phyloP scores from a whole-genome alignment of 2,329 filamentous ascomycete species.

The Myriosclerotinia scirpicola region DNA sequence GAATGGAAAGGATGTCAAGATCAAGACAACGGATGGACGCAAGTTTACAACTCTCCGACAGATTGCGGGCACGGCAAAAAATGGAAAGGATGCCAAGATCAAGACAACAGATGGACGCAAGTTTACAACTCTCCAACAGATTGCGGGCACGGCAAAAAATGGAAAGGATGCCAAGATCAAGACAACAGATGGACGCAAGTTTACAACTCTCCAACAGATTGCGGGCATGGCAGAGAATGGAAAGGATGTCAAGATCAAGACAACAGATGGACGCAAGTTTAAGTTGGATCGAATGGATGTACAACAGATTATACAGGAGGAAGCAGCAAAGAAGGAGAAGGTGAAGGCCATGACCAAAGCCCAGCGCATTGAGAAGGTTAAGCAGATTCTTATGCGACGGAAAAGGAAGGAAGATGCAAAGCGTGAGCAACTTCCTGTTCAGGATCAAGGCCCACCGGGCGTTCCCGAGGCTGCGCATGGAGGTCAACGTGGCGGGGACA shows the following conservation, averaged over 20 bases:
- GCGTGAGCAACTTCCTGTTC: background rate
- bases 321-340: too few species aligned
- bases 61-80: background rate
- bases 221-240: background rate
- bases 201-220: background rate
- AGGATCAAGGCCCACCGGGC: background rate
- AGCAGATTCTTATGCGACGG: background rate
- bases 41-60: background rate
- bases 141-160: background rate
- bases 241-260: too few species aligned
- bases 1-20: background rate
- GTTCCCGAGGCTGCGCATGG: background rate
- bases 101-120: too few species aligned
- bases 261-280: too few species aligned
- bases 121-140: background rate
- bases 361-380: background rate
- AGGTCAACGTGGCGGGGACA: background rate
- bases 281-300: too few species aligned
- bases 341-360: too few species aligned
- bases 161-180: too few species aligned
- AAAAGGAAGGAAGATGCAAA: background rate
- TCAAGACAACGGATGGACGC: too few species aligned
- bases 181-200: too few species aligned
- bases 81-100: too few species aligned
- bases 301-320: too few species aligned